Evolutionary conservation across 2,329 filamentous ascomycete species (phyloP).

Genomic region (Fonsecaea erecta): DNA sequence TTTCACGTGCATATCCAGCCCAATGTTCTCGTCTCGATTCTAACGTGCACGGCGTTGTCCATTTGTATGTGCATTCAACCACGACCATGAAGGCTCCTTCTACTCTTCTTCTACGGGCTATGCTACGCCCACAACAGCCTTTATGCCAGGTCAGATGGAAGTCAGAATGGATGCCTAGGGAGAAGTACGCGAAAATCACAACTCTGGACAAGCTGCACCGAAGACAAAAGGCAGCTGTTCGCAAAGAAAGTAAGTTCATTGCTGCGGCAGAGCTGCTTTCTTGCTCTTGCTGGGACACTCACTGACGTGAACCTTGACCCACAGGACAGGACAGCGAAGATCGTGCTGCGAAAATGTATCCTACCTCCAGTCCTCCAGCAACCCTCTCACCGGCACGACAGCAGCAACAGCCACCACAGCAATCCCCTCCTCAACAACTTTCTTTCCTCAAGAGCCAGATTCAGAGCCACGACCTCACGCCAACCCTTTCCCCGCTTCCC

Average conservation of each 20-base stretch:
- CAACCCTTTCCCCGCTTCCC: slow-evolving; percentile 51
- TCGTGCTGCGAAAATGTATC: slow-evolving; percentile 30
- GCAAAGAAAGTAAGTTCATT: slow-evolving; percentile 34
- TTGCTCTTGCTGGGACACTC: not conserved
- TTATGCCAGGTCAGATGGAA: slow-evolving; percentile 33
- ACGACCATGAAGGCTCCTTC: slow-evolving; percentile 33
- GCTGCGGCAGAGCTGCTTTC: not conserved
- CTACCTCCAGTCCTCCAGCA: slow-evolving; percentile 21
- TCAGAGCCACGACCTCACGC: slow-evolving; percentile 42
- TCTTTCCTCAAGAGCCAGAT: slow-evolving; percentile 42
- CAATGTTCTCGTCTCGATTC: not conserved
- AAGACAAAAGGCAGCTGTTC: slow-evolving; percentile 34
- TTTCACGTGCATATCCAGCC: not conserved
- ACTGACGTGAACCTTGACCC: slow-evolving; percentile 3
- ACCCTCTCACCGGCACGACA: slow-evolving; percentile 13
- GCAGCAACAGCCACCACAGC: slow-evolving; percentile 28
- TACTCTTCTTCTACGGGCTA: slow-evolving; percentile 29
- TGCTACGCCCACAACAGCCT: slow-evolving; percentile 28
- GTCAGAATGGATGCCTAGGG: slow-evolving; percentile 36
- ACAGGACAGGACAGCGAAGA: slow-evolving; percentile 22
- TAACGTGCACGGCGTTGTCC: not conserved
- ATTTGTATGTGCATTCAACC: not conserved
- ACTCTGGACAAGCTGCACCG: slow-evolving; percentile 38
- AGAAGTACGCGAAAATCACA: slow-evolving; percentile 38
- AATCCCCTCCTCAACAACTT: slow-evolving; percentile 44